Evolutionary conservation across 2,329 filamentous ascomycete genomes (phyloP), one percentile per base, ranked within the genome.

Genomic region (Penicillium crustosum): DNA sequence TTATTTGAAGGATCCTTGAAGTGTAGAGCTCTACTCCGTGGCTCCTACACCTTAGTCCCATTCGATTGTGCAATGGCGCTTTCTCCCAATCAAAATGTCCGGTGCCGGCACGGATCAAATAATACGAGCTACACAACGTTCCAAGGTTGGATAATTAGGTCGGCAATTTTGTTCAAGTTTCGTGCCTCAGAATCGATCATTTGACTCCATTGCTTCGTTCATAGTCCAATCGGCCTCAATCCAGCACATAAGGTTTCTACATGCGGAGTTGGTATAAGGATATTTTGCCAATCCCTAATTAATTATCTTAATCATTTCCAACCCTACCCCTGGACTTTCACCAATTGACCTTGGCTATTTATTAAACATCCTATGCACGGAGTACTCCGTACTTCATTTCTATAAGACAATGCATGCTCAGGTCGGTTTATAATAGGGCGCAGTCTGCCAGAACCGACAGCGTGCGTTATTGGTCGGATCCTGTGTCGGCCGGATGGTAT

Each of bases 401-500:
- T 35, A 13, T 25, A 23, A 12, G 13, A 48, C 19, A 23, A 48
- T 12, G 3, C 19, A 35, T 1, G 8, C 38, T 51, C 27, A 51
- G 15, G 19, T 33, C 6, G 27, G 15, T 19, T 43, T 43, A n/a
- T 57, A 39, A 59, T 75, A 81, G 55, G 82, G 62, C 31, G 71
- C 78, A 67, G 79, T 77, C 71, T 84, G 81, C 82, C 82, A 85
- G 74, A 76, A 84, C 53, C 71, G 69, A 68, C 83, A 85, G 61
- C 82, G 73, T 42, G 65, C 64, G 63, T 80, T 82, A 10, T 75
- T 76, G 55, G 78, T 77, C 12, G 73, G 71, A 69, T 85, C 82
- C 58, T 60, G 72, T 38, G 73, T 67, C 57, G 76, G 68, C 27
- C 67, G 71, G 35, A 82, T 79, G 10, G 72, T 72, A 1, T 71